Evolutionary conservation across 305 asterid species (phyloP).

Genomic region (Striga hermonthica): DNA sequence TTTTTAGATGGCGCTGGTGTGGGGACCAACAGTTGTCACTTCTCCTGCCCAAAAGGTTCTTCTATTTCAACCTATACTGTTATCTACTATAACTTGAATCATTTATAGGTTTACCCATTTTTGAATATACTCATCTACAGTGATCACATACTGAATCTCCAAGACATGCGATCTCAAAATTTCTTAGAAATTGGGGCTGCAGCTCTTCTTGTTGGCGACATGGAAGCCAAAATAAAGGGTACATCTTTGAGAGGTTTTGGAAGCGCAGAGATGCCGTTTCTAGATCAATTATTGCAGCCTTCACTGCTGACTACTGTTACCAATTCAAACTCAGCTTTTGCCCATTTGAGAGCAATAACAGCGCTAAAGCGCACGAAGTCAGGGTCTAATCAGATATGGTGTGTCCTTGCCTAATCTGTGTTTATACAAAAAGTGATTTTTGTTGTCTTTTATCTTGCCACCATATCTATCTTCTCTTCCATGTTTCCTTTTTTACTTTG

Average conservation of each 20-base stretch:
- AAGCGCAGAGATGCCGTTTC: slow-evolving; percentile 87
- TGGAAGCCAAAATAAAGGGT: slow-evolving; percentile 95
- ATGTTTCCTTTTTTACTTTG: slow-evolving; percentile 11
- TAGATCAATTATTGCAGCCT: slow-evolving; percentile 94
- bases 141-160: slow-evolving; percentile 68
- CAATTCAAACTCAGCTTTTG: slow-evolving; percentile 85
- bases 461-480: slow-evolving; percentile 22
- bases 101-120: slow-evolving; percentile 30
- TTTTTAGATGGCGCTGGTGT: slow-evolving; percentile 95
- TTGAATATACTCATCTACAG: slow-evolving; percentile 49
- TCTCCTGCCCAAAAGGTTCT: slow-evolving; percentile 76
- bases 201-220: slow-evolving; percentile 95
- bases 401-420: slow-evolving; percentile 35
- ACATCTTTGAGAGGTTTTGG: slow-evolving; percentile 82
- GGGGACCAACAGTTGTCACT: slow-evolving; percentile 75
- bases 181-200: slow-evolving; percentile 99
- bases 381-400: slow-evolving; percentile 81
- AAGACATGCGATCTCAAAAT: slow-evolving; percentile 66
- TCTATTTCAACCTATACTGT: slow-evolving; percentile 32
- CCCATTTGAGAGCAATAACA: slow-evolving; percentile 96
- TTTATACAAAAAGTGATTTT: slow-evolving; percentile 27
- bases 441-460: slow-evolving; percentile 25
- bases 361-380: slow-evolving; percentile 83
- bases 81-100: slow-evolving; percentile 19
- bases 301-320: slow-evolving; percentile 96